A percentile compares a stretch with the other conserved stretches of the same genome.
These are phyloP conservation scores for Karstenula rhodostoma DNA, from an alignment of 2,329 filamentous ascomycete genomes.

Conservation along the genomic window DNA sequence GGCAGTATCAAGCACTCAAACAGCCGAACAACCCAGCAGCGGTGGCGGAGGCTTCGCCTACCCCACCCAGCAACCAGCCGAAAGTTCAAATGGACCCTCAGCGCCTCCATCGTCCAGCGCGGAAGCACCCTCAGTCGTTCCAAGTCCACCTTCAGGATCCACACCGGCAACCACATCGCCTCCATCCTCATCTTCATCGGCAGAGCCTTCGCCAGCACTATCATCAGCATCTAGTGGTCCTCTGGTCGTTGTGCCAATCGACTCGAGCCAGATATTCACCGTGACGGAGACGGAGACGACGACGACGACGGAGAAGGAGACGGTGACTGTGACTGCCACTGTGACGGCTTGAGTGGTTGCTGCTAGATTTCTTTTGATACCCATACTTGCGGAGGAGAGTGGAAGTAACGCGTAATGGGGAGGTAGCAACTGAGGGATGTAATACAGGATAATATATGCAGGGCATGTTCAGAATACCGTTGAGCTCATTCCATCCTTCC, in stretches of 20 bases:
- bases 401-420: not conserved
- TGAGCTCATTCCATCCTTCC: too few species aligned
- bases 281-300: constrained; percentile 39
- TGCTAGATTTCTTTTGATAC: not conserved
- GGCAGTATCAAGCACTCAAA: not conserved
- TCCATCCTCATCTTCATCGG: not conserved
- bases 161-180: constrained; percentile 15
- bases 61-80: constrained; percentile 10
- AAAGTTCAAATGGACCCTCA: not conserved
- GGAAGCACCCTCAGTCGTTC: not conserved
- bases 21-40: constrained; percentile 1
- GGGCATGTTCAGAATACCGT: too few species aligned
- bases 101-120: not conserved
- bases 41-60: constrained; percentile 7
- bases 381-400: not conserved
- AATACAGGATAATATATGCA: too few species aligned
- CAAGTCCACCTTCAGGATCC: constrained; percentile 9
- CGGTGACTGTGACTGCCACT: constrained; percentile 36
- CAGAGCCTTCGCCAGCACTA: constrained; percentile 13
- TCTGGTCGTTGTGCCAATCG: constrained; percentile 45
- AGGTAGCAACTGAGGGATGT: not conserved
- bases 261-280: constrained; percentile 43
- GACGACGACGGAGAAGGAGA: constrained; percentile 43
- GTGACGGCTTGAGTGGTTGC: constrained; percentile 24
- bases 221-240: constrained; percentile 32